A percentile compares a stretch with the other conserved stretches of the same genome.
Conservation (phyloP, 495 filamentous ascomycete genomes). For the Peziza echinospora region DNA sequence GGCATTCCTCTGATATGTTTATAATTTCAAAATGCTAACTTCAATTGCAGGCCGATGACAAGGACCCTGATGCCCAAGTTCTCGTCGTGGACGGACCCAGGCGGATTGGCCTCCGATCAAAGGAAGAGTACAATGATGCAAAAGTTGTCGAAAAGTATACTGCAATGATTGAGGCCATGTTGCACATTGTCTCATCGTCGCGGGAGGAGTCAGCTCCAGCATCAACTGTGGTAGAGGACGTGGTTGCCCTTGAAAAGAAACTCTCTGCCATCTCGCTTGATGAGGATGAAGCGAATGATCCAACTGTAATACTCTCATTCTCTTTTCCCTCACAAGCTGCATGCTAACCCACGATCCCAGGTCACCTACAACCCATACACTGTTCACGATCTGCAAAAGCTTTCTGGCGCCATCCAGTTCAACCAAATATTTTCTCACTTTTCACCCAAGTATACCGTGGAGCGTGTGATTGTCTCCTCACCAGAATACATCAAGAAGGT, state of each 20-base stretch:
- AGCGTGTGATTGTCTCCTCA: conserved; percentile 35
- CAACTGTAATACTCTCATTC: conserved; percentile 28
- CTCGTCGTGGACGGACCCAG: conserved; percentile 32
- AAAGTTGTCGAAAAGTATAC: conserved; percentile 32
- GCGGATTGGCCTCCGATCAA: conserved; percentile 36
- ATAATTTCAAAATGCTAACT: too few species aligned
- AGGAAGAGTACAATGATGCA: conserved; percentile 42
- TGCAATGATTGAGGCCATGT: conserved; percentile 23
- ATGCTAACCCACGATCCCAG: too few species aligned
- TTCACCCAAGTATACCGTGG: conserved; percentile 29
- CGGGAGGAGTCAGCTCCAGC: not conserved
- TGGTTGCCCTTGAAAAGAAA: conserved; percentile 39
- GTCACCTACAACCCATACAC: conserved; percentile 35
- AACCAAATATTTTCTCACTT: conserved; percentile 30
- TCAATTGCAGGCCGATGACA: conserved; percentile 30
- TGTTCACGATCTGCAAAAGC: conserved; percentile 28
- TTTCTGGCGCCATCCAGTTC: conserved; percentile 35
- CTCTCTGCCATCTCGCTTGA: conserved; percentile 37
- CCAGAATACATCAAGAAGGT: conserved; percentile 33
- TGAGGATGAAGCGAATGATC: conserved; percentile 34
- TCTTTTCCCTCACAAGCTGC: too few species aligned
- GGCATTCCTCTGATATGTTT: too few species aligned
- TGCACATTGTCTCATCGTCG: conserved; percentile 8
- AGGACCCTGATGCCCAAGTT: conserved; percentile 41
- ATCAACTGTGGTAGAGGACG: conserved; percentile 15